Percentiles rank a stretch among this genome's conserved stretches.
These are phyloP conservation scores for Plantago rigida DNA, from an alignment of 305 asterid genomes.

Conservation along the genomic window DNA sequence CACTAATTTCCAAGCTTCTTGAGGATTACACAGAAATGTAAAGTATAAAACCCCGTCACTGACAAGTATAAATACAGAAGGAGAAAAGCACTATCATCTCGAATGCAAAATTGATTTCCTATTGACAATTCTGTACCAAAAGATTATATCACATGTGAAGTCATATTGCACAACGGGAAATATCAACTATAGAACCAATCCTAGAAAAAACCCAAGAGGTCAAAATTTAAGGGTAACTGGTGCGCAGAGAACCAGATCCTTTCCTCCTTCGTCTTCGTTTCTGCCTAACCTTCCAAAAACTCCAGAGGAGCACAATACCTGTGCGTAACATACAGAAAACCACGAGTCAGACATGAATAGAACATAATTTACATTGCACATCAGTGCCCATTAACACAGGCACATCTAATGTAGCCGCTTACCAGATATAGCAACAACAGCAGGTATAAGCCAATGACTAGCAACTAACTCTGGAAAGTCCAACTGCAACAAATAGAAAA, in stretches of 20 bases:
- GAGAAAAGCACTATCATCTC: conserved; percentile 8
- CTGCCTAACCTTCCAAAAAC: conserved; percentile 74
- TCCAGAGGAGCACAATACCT: conserved; percentile 57
- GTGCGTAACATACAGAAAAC: conserved; percentile 15
- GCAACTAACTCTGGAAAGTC: conserved; percentile 72
- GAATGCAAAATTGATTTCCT: conserved; percentile 22
- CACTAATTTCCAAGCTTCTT: not conserved
- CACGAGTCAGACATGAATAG: not conserved
- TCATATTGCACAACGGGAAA: conserved; percentile 8
- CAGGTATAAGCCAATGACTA: conserved; percentile 85
- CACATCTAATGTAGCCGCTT: conserved; percentile 22
- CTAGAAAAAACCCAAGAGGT: conserved; percentile 2
- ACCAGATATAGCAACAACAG: conserved; percentile 59
- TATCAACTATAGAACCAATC: conserved; percentile 1
- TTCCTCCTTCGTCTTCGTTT: conserved; percentile 73
- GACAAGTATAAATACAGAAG: not conserved
- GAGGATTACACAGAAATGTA: not conserved
- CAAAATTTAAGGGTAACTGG: conserved; percentile 34
- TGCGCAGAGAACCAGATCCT: conserved; percentile 50
- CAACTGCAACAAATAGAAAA: conserved; percentile 42
- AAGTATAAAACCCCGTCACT: not conserved
- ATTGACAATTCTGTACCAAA: conserved; percentile 14
- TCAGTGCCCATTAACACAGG: not conserved
- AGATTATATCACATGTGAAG: conserved; percentile 19
- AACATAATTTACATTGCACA: not conserved